phyloP scores from a whole-genome alignment of 2,329 filamentous ascomycete genomes.

The Fusarium irregulare region DNA sequence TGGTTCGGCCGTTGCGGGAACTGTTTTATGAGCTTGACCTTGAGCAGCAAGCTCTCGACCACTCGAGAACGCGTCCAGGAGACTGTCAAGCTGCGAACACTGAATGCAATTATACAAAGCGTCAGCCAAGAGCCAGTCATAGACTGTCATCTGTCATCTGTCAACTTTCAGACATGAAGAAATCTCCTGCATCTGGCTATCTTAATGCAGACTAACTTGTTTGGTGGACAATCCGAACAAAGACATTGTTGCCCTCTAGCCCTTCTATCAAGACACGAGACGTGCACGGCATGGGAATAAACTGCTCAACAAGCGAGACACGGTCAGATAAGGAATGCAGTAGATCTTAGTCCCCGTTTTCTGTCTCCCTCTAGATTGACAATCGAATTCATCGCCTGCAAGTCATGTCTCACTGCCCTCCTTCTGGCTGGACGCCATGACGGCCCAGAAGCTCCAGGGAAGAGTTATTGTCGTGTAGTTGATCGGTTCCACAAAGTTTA shows the following conservation, averaged over 20 bases:
- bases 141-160: slow-evolving; percentile 1
- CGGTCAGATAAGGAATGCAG: slow-evolving; percentile 8
- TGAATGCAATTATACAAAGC: slow-evolving; percentile 11
- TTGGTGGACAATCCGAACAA: slow-evolving; percentile 24
- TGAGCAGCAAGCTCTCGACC: slow-evolving; percentile 2
- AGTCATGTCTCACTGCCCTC: slow-evolving; percentile 18
- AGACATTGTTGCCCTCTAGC: slow-evolving; percentile 18
- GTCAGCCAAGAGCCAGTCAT: slow-evolving; percentile 19
- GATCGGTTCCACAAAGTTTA: slow-evolving; percentile 13
- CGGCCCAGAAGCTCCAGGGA: slow-evolving; percentile 31
- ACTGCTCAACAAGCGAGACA: slow-evolving; percentile 22
- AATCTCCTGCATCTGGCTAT: slow-evolving; percentile 15
- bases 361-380: slow-evolving; percentile 3
- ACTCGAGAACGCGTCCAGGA: slow-evolving; percentile 21
- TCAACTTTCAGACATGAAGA: not conserved
- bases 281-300: slow-evolving; percentile 6
- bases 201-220: slow-evolving; percentile 7
- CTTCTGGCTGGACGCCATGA: slow-evolving; percentile 4
- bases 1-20: slow-evolving; percentile 22
- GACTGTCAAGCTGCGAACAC: slow-evolving; percentile 9
- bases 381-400: slow-evolving; percentile 17
- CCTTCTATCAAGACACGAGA: slow-evolving; percentile 1
- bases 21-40: slow-evolving; percentile 21
- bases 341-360: slow-evolving; percentile 10
- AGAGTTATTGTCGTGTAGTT: slow-evolving; percentile 6